Percentiles rank a stretch among this genome's conserved stretches.
These are phyloP conservation scores for Aspergillus sp. DNA, from an alignment of 2,329 filamentous ascomycete species.

Conservation along the genomic window DNA sequence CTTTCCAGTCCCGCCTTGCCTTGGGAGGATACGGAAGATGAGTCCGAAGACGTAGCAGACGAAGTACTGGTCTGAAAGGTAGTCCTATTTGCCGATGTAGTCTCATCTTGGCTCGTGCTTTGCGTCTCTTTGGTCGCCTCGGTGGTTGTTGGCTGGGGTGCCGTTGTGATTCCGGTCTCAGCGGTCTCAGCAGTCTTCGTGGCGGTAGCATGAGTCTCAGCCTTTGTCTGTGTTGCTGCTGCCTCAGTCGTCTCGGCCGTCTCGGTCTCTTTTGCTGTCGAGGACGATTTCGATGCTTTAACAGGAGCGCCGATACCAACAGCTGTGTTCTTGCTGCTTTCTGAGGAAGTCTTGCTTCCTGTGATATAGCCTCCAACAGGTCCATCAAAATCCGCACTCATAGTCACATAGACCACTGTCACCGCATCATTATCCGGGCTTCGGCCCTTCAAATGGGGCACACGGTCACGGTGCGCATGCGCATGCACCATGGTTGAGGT, in stretches of 20 bases:
- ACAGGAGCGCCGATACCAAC: constrained; percentile 38
- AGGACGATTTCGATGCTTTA: constrained; percentile 12
- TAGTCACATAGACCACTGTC: constrained; percentile 54
- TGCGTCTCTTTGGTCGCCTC: constrained; percentile 17
- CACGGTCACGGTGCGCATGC: constrained; percentile 34
- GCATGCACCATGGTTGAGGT: constrained; percentile 32
- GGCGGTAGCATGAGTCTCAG: constrained; percentile 15
- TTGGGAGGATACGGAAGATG: constrained; percentile 9
- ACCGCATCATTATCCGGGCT: constrained; percentile 19
- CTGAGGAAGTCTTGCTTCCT: constrained; percentile 13
- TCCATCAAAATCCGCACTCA: constrained; percentile 54
- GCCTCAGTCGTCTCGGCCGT: constrained; percentile 10
- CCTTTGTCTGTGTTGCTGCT: constrained; percentile 11
- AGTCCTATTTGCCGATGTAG: constrained; percentile 16
- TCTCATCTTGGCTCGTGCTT: constrained; percentile 4
- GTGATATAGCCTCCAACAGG: constrained; percentile 53
- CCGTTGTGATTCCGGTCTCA: constrained; percentile 15
- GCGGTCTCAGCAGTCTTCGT: constrained; percentile 15
- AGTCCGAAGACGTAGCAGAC: constrained; percentile 14
- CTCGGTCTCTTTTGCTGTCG: constrained; percentile 13
- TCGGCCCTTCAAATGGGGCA: constrained; percentile 24
- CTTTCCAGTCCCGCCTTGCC: constrained; percentile 21
- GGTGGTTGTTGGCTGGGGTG: constrained; percentile 17
- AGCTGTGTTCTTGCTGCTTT: constrained; percentile 19
- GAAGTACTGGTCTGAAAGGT: constrained; percentile 26